Conservation (phyloP, 2,329 filamentous ascomycete genomes). For the Neurospora crassa region DNA sequence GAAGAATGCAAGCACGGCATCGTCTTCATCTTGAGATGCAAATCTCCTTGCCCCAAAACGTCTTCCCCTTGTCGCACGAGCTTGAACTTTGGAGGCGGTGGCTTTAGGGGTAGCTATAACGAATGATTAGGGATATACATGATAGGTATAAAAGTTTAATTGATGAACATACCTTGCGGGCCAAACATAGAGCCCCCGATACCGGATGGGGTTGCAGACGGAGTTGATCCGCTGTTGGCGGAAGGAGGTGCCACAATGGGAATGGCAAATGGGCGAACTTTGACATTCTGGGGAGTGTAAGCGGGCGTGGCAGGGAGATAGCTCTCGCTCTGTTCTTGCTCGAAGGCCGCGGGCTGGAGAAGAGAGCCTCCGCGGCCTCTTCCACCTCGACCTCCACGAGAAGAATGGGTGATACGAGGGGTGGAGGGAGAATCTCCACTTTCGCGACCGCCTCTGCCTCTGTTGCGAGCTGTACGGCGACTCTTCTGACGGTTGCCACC, state of each 20-base stretch:
- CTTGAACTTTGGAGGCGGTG: background rate
- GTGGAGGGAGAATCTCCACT: background rate
- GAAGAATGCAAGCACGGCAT: background rate
- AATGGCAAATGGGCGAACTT: background rate
- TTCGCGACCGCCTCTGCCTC: background rate
- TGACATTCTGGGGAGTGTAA: background rate
- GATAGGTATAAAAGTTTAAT: background rate
- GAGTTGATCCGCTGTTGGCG: background rate
- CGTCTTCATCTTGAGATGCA: background rate
- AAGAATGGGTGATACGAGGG: background rate
- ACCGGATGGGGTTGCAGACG: background rate
- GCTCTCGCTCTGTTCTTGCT: background rate
- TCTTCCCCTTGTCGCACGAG: background rate
- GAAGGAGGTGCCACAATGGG: background rate
- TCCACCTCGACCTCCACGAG: background rate
- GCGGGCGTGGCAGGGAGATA: background rate
- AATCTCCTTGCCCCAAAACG: background rate
- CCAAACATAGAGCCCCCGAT: background rate
- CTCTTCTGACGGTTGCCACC: background rate
- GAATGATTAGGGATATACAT: background rate
- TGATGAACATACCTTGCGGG: background rate
- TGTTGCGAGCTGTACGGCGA: background rate
- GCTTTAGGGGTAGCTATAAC: background rate
- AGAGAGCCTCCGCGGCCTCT: background rate
- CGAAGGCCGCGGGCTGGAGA: background rate